Conservation (phyloP, 164 flowering plant genomes). For the Liquidambar formosana region DNA sequence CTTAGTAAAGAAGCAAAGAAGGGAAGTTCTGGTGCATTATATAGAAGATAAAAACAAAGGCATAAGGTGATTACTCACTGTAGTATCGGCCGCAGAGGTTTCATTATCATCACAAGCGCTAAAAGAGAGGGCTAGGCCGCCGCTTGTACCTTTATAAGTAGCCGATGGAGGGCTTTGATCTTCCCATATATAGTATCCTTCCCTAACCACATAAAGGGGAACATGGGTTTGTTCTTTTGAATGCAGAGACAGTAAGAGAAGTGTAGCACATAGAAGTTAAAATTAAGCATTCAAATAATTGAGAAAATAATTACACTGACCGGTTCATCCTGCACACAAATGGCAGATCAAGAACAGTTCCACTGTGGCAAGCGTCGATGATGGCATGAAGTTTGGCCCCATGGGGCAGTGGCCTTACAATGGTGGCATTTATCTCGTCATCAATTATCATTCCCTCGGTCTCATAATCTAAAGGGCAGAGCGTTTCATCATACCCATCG, state of each 20-base stretch:
- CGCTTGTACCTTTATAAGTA: constrained; percentile 57
- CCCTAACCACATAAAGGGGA: constrained; percentile 23
- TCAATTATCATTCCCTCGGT: constrained; percentile 67
- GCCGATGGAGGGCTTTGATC: constrained; percentile 37
- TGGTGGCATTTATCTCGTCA: constrained; percentile 68
- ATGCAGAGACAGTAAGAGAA: background rate
- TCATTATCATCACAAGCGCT: constrained; percentile 78
- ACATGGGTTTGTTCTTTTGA: background rate
- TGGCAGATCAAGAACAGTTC: constrained; percentile 73
- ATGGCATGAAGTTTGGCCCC: constrained; percentile 87
- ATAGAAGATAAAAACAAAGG: too few relatives aligned
- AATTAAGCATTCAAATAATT: background rate
- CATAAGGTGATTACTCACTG: too few relatives aligned
- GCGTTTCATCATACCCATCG: constrained; percentile 74
- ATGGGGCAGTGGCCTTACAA: constrained; percentile 64
- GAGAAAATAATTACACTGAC: constrained; percentile 13
- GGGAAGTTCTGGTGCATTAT: too few relatives aligned
- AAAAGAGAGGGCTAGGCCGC: constrained; percentile 58
- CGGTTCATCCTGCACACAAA: constrained; percentile 57
- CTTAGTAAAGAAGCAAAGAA: too few relatives aligned
- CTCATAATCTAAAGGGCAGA: constrained; percentile 73
- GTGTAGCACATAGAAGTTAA: background rate
- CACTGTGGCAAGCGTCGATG: constrained; percentile 73
- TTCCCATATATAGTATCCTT: constrained; percentile 58
- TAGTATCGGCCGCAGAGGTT: constrained; percentile 33